phyloP scores from a whole-genome alignment of 257 asterid genomes.

The Salvia rosmarinus region DNA sequence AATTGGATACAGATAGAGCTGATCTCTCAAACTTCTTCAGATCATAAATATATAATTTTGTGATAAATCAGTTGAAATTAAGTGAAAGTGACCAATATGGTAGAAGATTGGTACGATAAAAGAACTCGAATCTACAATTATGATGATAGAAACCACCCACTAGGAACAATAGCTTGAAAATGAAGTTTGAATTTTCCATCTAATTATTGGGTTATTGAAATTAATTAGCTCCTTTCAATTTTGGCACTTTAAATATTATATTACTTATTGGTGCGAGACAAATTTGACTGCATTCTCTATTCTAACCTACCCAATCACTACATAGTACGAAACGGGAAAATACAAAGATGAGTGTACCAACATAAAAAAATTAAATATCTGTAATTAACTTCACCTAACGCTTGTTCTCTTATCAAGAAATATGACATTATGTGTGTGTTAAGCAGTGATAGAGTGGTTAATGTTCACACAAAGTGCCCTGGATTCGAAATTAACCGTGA shows the following conservation, averaged over 20 bases:
- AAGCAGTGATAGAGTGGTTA: too few species aligned
- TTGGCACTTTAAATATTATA: background rate
- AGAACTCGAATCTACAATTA: background rate
- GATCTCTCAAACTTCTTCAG: background rate
- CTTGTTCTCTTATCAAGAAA: background rate
- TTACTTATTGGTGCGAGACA: background rate
- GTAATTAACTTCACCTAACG: background rate
- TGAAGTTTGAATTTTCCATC: slow-evolving; percentile 10
- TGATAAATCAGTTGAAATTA: too few species aligned
- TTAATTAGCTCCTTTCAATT: background rate
- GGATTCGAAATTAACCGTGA: too few species aligned
- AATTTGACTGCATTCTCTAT: background rate
- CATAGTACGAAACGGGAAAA: background rate
- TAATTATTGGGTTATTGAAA: background rate
- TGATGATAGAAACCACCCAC: background rate
- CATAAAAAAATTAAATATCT: background rate
- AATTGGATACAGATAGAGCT: too few species aligned
- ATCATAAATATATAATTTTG: too few species aligned
- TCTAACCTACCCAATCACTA: background rate
- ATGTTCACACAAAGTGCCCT: too few species aligned
- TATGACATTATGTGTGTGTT: too few species aligned
- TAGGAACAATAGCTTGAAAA: slow-evolving; percentile 4
- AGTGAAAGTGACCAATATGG: too few species aligned
- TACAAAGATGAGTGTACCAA: too few species aligned
- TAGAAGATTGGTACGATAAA: too few species aligned